phyloP scores from a whole-genome alignment of 768 basidiomycete genomes.

The Suillus subluteus region DNA sequence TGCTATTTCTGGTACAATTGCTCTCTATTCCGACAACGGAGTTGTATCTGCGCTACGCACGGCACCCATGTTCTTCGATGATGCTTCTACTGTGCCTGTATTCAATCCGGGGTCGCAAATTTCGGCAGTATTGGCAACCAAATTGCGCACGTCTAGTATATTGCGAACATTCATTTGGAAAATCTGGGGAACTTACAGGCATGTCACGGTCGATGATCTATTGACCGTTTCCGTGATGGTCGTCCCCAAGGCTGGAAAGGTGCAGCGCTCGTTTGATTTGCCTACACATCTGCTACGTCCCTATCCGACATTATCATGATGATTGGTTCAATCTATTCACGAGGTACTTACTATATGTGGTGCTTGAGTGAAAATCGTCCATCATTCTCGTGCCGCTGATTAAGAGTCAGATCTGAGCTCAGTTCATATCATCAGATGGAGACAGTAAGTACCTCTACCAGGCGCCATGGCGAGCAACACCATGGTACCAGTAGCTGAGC shows the following conservation, averaged over 20 bases:
- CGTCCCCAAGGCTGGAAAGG: background rate
- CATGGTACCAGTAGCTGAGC: constrained; percentile 1
- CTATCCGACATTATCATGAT: background rate
- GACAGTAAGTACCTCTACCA: background rate
- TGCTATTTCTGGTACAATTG: background rate
- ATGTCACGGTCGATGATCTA: no score
- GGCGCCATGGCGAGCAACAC: background rate
- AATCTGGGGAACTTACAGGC: background rate
- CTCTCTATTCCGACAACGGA: background rate
- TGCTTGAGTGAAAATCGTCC: background rate
- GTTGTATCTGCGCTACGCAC: background rate
- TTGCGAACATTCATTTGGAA: background rate
- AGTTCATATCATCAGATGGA: background rate
- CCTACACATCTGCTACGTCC: background rate
- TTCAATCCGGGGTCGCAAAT: background rate
- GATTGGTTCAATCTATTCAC: background rate
- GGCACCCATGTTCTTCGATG: background rate
- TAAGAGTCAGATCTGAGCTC: background rate
- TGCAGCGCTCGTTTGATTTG: background rate
- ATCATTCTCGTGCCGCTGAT: background rate
- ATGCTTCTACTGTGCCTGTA: background rate
- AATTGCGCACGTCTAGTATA: background rate
- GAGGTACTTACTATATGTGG: background rate
- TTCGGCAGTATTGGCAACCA: background rate
- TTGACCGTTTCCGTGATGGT: background rate